These are phyloP conservation scores for Paxillus involutus DNA, from an alignment of 768 basidiomycete species.

Conservation along the genomic window DNA sequence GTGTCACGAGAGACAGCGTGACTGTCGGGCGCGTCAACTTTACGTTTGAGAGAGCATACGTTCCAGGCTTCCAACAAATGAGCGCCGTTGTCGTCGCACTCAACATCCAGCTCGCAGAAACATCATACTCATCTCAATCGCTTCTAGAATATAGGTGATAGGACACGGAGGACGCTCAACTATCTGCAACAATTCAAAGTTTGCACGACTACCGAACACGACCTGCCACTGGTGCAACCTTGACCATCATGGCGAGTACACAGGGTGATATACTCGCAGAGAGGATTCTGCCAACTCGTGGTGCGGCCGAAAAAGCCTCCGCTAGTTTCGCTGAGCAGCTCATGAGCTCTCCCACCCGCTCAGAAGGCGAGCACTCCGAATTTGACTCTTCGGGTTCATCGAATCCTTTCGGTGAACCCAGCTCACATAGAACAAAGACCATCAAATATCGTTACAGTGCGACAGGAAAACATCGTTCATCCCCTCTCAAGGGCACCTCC, in stretches of 20 bases:
- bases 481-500: constrained; percentile 29
- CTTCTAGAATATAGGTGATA: no score
- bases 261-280: constrained; percentile 3
- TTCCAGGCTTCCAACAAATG: background rate
- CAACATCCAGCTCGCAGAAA: background rate
- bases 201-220: background rate
- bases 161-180: no score
- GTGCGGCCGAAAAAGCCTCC: constrained; percentile 34
- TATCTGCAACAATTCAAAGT: background rate
- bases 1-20: constrained; percentile 14
- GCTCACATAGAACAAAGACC: constrained; percentile 17
- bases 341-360: constrained; percentile 22
- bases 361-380: constrained; percentile 15
- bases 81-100: background rate
- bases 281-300: constrained; percentile 27
- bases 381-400: constrained; percentile 8
- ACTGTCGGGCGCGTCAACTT: constrained; percentile 3
- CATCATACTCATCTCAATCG: no score
- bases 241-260: constrained; percentile 17
- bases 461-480: constrained; percentile 33
- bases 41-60: no score
- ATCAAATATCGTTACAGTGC: constrained; percentile 34
- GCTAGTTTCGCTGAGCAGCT: constrained; percentile 34
- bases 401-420: constrained; percentile 26
- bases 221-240: background rate